Evolutionary conservation across 305 asterid species (phyloP), one percentile per base, ranked within the genome.

Genomic region (Fraxinus paxiana): DNA sequence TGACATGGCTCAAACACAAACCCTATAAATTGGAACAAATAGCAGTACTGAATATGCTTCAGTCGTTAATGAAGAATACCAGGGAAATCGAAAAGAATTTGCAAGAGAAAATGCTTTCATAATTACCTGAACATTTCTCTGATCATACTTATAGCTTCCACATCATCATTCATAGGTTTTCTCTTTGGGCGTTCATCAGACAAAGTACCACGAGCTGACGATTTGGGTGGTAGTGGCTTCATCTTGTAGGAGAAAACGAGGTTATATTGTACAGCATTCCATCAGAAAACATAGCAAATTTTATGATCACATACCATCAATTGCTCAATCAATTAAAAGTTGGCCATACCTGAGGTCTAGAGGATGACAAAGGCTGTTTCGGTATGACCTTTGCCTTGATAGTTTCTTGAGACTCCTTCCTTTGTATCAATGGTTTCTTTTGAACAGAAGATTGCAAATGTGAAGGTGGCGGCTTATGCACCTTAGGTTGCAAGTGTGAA

Each of bases 71-170:
- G 41, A 15, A 13, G 51, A 24, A 37, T 75, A 43, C 48, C 63
- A 9, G 72, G 56, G 70, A 6, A 51, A 72, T 17, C 18, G 18
- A 24, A 24, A 20, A 56, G 35, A 61, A 63, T 73, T 28, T 82
- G 54, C 22, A 26, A 80, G 15, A 34, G 13, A 38, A 31, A 9
- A 31, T 54, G 26, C 33, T 38, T 3, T 8, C 35, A 76, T 79
- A 80, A 61, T 82, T 88, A 93, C 98, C 97, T 17, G 17, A 88
- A 87, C 93, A 95, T 87, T 35, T 84, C 24, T 87, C 98, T 93
- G 82, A 95, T 89, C 92, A 88, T 76, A 67, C 72, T 78, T 56
- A 56, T 56, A 17, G 67, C 67, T 10, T 75, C 56, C 30, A 5
- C 81, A 38, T 80, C 92, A 30, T 61, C 97, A 1, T 85, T 88